Conservation (phyloP, 1,284 basidiomycete genomes). For the Rhodotorula sp. region DNA sequence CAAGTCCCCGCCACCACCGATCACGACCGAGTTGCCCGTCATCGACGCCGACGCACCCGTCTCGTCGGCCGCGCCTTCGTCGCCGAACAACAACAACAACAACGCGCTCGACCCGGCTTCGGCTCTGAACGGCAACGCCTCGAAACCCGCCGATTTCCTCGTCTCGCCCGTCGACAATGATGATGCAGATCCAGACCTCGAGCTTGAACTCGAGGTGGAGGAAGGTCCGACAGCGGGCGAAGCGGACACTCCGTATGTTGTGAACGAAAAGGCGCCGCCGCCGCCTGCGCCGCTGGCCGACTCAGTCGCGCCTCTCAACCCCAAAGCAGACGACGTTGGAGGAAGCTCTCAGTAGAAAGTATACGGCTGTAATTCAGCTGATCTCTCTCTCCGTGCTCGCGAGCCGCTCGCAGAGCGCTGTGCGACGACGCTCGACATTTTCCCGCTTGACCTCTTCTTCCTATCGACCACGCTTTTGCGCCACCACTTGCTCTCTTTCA, state of each 20-base stretch:
- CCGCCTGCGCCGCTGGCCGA: neutral
- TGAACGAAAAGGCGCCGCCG: slow-evolving; percentile 14
- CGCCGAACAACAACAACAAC: neutral
- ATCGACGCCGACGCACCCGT: slow-evolving; percentile 3
- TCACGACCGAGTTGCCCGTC: neutral
- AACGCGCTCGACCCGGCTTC: neutral
- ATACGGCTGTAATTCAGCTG: no score
- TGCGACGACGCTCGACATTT: no score
- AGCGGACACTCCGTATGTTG: slow-evolving; percentile 16
- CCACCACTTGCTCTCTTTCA: no score
- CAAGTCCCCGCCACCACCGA: neutral
- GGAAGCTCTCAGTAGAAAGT: no score
- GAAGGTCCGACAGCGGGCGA: neutral
- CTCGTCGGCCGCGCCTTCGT: neutral
- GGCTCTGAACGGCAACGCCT: neutral
- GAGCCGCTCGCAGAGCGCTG: no score
- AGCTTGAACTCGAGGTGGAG: neutral
- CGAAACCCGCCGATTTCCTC: slow-evolving; percentile 6
- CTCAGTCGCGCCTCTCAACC: neutral
- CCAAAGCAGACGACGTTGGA: no score
- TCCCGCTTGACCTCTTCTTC: no score
- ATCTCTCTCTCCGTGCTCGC: no score
- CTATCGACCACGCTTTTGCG: no score
- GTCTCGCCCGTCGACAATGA: neutral
- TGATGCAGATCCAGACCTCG: neutral